Base-by-base conservation (phyloP, 805 yeast species). In the Nakazawaea pomicola region DNA sequence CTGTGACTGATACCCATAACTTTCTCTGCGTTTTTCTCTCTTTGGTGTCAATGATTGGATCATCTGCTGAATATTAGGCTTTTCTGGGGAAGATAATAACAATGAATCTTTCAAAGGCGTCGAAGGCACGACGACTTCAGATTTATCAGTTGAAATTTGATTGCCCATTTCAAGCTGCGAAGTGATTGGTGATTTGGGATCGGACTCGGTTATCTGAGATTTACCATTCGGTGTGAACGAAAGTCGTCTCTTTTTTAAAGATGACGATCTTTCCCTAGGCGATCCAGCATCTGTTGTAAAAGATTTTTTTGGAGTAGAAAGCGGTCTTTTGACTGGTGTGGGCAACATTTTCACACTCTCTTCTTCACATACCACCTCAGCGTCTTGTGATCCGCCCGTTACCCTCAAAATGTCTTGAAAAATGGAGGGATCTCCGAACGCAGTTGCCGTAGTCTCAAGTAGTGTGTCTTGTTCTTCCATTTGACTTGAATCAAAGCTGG, bases 401-500 rank as follows among this genome's bases (percentile, higher is more conserved):
- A 37, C 41, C 24, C 41, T 37, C 15, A 42, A 33, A 18, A 42
- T 36, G 21, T 42, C 38, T 15, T 25, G 24, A 10, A 36, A 20
- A 8, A 42, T 18, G 3, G 45, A 33, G 17, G 45, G 45, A 33
- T 42, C 45, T 11, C 38, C 38, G 29, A 42, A 42, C 6, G 41
- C 57, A 18, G 58, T 50, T 1, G 54, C 44, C 3, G 57, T 53
- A 49, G 51, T 40, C 5, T 45, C 34, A 30, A 56, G 41, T 31
- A 58, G 54, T 30, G 15, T 20, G 36, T 38, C 45, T 40, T 42
- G 19, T 38, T 42, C 31, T 40, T 50, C 33, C 43, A 46, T 33
- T 23, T 35, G 34, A 24, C 28, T 38, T 15, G 39, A 23, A 25
- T 41, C 44, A 28, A 34, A 35, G 33, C 33, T 40, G 2, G 36